These are phyloP conservation scores for Xanthoceras sorbifolium DNA, from an alignment of 345 rosid genomes.

Conservation along the genomic window DNA sequence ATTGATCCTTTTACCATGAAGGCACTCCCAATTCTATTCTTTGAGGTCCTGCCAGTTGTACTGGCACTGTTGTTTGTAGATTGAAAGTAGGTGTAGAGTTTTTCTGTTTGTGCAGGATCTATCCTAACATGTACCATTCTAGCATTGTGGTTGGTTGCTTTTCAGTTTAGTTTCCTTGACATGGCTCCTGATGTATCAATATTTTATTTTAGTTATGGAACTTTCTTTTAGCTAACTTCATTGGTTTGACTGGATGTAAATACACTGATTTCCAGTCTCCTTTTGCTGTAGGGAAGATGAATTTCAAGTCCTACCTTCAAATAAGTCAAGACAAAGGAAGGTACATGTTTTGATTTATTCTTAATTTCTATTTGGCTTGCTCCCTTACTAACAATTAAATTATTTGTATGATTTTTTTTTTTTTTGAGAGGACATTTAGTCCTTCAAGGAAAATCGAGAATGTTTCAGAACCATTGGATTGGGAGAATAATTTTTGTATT, in stretches of 20 bases:
- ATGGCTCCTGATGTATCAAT: conserved; percentile 17
- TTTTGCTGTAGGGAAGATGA: conserved; percentile 41
- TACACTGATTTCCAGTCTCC: conserved; percentile 6
- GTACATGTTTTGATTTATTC: conserved; percentile 27
- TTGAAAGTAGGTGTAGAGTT: neutral
- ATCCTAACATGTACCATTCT: neutral
- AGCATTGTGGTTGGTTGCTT: neutral
- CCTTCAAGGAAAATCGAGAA: neutral
- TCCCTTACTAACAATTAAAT: neutral
- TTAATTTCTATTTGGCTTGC: neutral
- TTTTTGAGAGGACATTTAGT: neutral
- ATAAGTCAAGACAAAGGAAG: conserved; percentile 44
- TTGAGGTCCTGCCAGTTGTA: neutral
- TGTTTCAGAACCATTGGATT: neutral
- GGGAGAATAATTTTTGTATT: neutral
- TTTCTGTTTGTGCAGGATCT: neutral
- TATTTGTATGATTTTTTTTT: neutral
- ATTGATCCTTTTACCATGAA: neutral
- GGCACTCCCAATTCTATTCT: neutral
- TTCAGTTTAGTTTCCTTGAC: neutral
- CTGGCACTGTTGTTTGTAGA: neutral
- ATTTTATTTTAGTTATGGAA: neutral
- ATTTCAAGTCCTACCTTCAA: conserved; percentile 30
- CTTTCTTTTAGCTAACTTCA: conserved; percentile 1
- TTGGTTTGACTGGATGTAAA: neutral